Base-by-base conservation (phyloP, 208 protist genomes). In the Vickermania spadyakhi region DNA sequence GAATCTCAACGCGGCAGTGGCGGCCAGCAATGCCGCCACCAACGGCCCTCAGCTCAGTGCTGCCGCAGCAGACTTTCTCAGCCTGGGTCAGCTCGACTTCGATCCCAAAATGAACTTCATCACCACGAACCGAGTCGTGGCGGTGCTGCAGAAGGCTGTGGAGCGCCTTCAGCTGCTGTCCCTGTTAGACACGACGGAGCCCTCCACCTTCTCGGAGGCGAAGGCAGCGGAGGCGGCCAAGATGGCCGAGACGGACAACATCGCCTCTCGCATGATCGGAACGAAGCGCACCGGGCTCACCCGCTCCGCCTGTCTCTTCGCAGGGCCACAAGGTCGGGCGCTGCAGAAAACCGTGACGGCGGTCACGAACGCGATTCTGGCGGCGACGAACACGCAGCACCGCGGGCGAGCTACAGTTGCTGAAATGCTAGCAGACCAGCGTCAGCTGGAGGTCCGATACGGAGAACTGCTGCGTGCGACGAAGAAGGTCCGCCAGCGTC, bases 91-190 rank as follows among this genome's bases (percentile, higher is more conserved):
- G 65, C 69, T 75, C 3, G 52, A 52, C 59, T 77, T 86, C 31
- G 53, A 78, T 25, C 69, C 79, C 11, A 62, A 71, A 28, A 53
- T 89, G 13, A 65, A 68, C 59, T 86, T 92, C 50, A 56, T 94
- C 59, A 64, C 82, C 18, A 71, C 72, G 7, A 89, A 94, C 64
- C 86, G 91, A 28, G 70, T 82, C 26, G 82, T 93, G 26, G 68
- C 86, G 2, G 84, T 74, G n/a, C 59, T 96, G 18, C 81, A 93
- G 68, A 89, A 89, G 62, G 85, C 85, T 0, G 70, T 96, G 42
- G 86, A 94, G 77, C 86, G 86, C n/a, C 79, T 96, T 23, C 84
- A 93, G 74, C 81, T 96, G 27, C 78, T 96, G 28, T 67, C 53
- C 7, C 66, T 94, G 2, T 72, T 96, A 5, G 81, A 91, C 53